phyloP scores from a whole-genome alignment of 129 eudicot genomes.

The Arctium minus region DNA sequence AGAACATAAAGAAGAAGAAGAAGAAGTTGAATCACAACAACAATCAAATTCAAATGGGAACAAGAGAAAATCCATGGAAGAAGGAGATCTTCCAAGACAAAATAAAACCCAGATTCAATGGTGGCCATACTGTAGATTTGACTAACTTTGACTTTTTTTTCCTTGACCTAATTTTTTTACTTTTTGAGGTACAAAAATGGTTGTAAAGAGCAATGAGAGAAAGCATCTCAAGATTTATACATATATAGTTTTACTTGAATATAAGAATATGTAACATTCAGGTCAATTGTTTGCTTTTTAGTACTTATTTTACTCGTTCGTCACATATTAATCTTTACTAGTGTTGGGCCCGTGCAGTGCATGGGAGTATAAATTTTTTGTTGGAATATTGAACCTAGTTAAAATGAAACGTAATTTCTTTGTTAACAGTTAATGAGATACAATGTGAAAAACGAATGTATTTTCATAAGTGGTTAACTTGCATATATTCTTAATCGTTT shows the following conservation, averaged over 20 bases:
- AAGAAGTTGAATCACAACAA: constrained; percentile 29
- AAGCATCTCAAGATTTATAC: constrained; percentile 13
- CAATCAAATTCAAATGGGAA: constrained; percentile 39
- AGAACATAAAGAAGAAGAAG: not conserved
- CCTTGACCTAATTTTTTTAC: constrained; percentile 15
- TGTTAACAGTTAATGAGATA: too few relatives aligned
- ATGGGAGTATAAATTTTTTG: too few relatives aligned
- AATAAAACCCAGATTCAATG: constrained; percentile 59
- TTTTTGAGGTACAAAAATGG: constrained; percentile 6
- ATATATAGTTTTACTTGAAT: constrained; percentile 23
- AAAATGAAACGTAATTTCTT: too few relatives aligned
- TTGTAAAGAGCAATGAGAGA: constrained; percentile 27
- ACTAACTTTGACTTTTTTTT: constrained; percentile 20
- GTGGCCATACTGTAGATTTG: constrained; percentile 49
- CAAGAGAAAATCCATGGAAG: constrained; percentile 68
- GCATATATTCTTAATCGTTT: too few relatives aligned
- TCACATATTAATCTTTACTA: too few relatives aligned
- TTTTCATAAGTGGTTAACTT: too few relatives aligned
- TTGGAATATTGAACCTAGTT: too few relatives aligned
- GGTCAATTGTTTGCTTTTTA: constrained; percentile 1
- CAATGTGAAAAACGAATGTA: too few relatives aligned
- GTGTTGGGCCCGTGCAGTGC: too few relatives aligned
- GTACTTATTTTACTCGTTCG: not conserved
- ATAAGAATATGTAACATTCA: constrained; percentile 1
- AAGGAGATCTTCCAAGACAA: constrained; percentile 50